phyloP scores from a whole-genome alignment of 805 yeast species.

The Ogataea paraovalis region DNA sequence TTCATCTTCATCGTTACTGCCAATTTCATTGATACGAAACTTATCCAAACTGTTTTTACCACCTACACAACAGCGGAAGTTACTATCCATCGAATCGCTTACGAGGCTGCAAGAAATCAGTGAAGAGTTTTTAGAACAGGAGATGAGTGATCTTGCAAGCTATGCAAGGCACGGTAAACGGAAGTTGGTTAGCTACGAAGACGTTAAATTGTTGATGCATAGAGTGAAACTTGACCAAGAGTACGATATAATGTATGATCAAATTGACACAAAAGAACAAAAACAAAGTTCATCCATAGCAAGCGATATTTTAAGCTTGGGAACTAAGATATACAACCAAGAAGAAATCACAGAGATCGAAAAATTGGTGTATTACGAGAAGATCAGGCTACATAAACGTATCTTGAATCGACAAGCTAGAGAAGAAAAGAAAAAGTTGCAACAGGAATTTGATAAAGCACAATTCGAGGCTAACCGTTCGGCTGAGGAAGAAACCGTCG shows the following conservation, averaged over 20 bases:
- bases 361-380: conserved; percentile 19
- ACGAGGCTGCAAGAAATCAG: conserved; percentile 31
- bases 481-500: background rate
- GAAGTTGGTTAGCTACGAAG: conserved; percentile 29
- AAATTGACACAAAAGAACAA: background rate
- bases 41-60: conserved; percentile 17
- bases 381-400: conserved; percentile 12
- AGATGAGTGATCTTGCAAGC: conserved; percentile 32
- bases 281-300: conserved; percentile 6
- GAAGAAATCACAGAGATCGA: conserved; percentile 27
- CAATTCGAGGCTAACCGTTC: background rate
- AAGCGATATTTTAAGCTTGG: conserved; percentile 13
- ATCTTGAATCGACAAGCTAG: conserved; percentile 4
- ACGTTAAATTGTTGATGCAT: conserved; percentile 32
- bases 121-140: conserved; percentile 33
- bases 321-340: conserved; percentile 16
- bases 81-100: conserved; percentile 21
- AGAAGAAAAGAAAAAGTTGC: conserved; percentile 1
- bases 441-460: conserved; percentile 1
- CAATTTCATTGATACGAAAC: conserved; percentile 12
- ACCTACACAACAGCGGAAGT: conserved; percentile 11
- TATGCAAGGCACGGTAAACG: conserved; percentile 32
- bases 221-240: conserved; percentile 22
- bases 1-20: background rate
- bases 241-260: conserved; percentile 12